These are phyloP conservation scores for Neophaeococcomyces aloes DNA, from an alignment of 2,329 filamentous ascomycete genomes.

Conservation along the genomic window DNA sequence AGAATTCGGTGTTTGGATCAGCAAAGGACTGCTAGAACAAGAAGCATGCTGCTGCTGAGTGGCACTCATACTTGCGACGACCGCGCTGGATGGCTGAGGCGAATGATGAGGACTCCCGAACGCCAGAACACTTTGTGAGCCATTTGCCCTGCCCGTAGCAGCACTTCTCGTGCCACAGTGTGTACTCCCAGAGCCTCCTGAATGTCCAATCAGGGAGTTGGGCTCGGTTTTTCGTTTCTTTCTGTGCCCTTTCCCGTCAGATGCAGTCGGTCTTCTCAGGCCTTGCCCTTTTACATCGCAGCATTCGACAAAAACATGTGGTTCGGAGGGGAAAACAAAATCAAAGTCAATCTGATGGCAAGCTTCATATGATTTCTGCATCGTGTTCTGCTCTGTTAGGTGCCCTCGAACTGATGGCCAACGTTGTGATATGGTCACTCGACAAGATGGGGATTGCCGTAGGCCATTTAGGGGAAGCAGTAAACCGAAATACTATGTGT, in stretches of 20 bases:
- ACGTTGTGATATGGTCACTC: constrained; percentile 2
- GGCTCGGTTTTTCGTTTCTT: constrained; percentile 1
- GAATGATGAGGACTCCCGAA: constrained; percentile 53
- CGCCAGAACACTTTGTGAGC: constrained; percentile 58
- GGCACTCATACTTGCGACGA: constrained; percentile 1
- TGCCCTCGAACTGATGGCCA: constrained; percentile 3
- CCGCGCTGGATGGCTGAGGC: constrained; percentile 10
- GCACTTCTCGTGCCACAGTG: background rate
- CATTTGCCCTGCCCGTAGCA: constrained; percentile 21
- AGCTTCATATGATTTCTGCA: background rate
- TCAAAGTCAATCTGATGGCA: constrained; percentile 1
- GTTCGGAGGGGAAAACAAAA: background rate
- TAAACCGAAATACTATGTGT: background rate
- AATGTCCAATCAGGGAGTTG: background rate
- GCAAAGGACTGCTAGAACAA: constrained; percentile 6
- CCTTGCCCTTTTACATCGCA: background rate
- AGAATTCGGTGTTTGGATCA: constrained; percentile 12
- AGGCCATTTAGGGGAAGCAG: background rate
- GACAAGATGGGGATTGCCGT: background rate
- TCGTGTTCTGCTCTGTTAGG: constrained; percentile 1
- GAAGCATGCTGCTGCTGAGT: constrained; percentile 6
- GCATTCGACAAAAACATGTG: background rate
- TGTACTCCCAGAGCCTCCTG: constrained; percentile 3
- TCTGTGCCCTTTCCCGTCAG: background rate
- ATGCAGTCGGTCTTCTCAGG: background rate